phyloP scores from a whole-genome alignment of 441 rosid genomes.

The Rhodomyrtus psidioides region DNA sequence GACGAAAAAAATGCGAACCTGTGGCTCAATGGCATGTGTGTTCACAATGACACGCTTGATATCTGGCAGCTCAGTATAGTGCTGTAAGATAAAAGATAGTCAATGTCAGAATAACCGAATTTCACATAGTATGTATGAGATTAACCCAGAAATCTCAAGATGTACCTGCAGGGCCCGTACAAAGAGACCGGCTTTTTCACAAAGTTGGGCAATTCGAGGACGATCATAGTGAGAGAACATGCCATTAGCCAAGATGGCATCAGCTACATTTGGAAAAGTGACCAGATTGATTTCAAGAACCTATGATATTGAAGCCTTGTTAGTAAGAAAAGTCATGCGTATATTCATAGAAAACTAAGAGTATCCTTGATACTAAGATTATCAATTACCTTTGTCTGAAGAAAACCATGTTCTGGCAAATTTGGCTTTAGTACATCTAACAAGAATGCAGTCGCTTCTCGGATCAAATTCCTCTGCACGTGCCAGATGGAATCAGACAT shows the following conservation, averaged over 20 bases:
- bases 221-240: constrained; percentile 99
- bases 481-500: neutral
- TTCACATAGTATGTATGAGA: neutral
- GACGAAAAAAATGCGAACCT: constrained; percentile 30
- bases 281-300: constrained; percentile 98
- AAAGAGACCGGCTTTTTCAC: constrained; percentile 96
- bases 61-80: constrained; percentile 88
- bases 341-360: neutral
- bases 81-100: constrained; percentile 45
- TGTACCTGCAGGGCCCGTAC: constrained; percentile 80
- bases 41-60: constrained; percentile 96
- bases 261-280: constrained; percentile 97
- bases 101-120: neutral
- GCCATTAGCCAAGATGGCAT: constrained; percentile 98
- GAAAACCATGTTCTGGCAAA: constrained; percentile 92
- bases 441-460: constrained; percentile 98
- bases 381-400: constrained; percentile 78
- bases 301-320: constrained; percentile 25
- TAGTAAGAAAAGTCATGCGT: neutral
- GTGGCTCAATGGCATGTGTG: constrained; percentile 99
- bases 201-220: constrained; percentile 94
- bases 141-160: neutral
- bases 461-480: constrained; percentile 84
- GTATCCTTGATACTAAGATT: neutral
- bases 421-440: constrained; percentile 98